A percentile compares a stretch with the other conserved stretches of the same genome.
Conservation (phyloP, 352 stramenopile species). For the Globisporangium nodosum region DNA sequence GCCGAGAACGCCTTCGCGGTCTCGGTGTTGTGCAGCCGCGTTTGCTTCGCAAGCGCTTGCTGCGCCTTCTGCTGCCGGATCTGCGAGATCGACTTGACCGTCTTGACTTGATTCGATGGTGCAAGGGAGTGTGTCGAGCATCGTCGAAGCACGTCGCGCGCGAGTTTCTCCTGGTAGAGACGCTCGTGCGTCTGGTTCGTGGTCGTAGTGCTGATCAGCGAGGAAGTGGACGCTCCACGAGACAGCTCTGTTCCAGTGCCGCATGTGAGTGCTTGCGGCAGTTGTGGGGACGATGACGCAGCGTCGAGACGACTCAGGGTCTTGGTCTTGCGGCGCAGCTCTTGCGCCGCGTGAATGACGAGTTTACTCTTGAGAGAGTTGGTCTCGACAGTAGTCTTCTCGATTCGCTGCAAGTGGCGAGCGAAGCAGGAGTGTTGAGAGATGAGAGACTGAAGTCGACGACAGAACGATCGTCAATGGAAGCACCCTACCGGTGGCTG, state of each 20-base stretch:
- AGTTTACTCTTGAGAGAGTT: conserved; percentile 21
- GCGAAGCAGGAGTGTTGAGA: too few relatives aligned
- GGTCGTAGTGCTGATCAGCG: background rate
- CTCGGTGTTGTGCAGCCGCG: conserved; percentile 33
- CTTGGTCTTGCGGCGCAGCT: conserved; percentile 29
- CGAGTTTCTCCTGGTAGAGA: conserved; percentile 31
- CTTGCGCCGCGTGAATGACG: conserved; percentile 27
- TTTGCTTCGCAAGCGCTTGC: conserved; percentile 21
- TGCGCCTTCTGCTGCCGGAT: conserved; percentile 28
- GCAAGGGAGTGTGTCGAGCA: conserved; percentile 23
- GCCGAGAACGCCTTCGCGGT: conserved; percentile 54
- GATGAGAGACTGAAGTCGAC: too few relatives aligned
- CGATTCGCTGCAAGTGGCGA: conserved; percentile 1
- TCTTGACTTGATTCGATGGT: conserved; percentile 24
- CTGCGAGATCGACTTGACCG: conserved; percentile 21
- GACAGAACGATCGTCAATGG: background rate
- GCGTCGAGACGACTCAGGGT: conserved; percentile 15
- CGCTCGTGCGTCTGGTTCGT: conserved; percentile 16
- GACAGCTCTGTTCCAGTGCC: background rate
- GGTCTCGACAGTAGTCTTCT: conserved; percentile 17
- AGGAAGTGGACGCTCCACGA: conserved; percentile 2
- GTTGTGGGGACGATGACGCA: too few relatives aligned
- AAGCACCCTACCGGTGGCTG: conserved; percentile 17
- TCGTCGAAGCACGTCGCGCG: conserved; percentile 22
- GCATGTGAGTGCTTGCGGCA: background rate